Conservation (phyloP, 2,329 filamentous ascomycete genomes). For the Fusarium annulatum region DNA sequence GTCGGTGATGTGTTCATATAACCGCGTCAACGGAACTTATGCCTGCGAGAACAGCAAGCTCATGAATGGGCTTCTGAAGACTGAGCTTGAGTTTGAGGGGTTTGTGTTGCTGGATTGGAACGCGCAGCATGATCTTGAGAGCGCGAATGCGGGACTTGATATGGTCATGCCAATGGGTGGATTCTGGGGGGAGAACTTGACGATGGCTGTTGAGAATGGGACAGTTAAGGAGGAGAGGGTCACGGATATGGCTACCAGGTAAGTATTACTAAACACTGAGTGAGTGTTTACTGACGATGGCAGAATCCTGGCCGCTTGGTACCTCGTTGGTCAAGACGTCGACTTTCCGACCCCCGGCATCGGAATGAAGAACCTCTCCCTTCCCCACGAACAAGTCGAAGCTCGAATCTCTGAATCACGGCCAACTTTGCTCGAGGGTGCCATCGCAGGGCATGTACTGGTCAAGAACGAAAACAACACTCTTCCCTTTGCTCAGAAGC, state of each 20-base stretch:
- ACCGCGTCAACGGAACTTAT: constrained; percentile 78
- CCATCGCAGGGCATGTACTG: constrained; percentile 72
- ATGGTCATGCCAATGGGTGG: constrained; percentile 73
- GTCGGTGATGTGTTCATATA: constrained; percentile 76
- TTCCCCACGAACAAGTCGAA: constrained; percentile 59
- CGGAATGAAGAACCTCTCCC: constrained; percentile 70
- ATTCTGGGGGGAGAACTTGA: constrained; percentile 74
- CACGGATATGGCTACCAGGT: constrained; percentile 81
- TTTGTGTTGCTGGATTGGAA: constrained; percentile 78
- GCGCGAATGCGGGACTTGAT: constrained; percentile 70
- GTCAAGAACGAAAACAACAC: constrained; percentile 76
- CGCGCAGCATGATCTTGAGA: constrained; percentile 69
- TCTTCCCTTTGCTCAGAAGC: constrained; percentile 70
- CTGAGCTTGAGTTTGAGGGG: constrained; percentile 72
- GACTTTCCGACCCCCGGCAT: constrained; percentile 58
- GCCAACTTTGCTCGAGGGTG: constrained; percentile 60
- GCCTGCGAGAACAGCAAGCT: constrained; percentile 78
- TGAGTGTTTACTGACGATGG: not conserved
- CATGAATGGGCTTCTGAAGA: constrained; percentile 75
- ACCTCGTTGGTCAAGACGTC: constrained; percentile 56
- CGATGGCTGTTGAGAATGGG: constrained; percentile 80
- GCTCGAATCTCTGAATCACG: constrained; percentile 60
- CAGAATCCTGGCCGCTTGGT: constrained; percentile 35
- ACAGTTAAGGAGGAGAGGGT: constrained; percentile 76
- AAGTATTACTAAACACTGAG: constrained; percentile 46